These are phyloP conservation scores for Lactarius indigo DNA, from an alignment of 768 basidiomycete genomes.

Conservation along the genomic window DNA sequence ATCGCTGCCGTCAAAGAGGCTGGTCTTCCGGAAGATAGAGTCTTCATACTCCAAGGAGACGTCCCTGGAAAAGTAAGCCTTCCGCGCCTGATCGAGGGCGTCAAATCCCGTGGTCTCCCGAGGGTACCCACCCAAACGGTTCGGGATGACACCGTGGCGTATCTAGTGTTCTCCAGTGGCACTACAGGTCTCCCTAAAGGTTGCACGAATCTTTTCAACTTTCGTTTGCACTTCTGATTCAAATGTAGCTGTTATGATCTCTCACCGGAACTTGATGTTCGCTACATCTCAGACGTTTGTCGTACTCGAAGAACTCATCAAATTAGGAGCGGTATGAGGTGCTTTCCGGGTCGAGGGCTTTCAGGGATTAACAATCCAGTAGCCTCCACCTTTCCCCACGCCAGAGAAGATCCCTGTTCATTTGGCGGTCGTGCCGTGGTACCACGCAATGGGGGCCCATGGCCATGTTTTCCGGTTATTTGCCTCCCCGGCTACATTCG, in stretches of 20 bases:
- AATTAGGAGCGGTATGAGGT: slow-evolving; percentile 40
- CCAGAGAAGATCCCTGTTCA: slow-evolving; percentile 46
- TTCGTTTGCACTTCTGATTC: neutral
- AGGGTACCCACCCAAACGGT: slow-evolving; percentile 44
- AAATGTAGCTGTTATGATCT: slow-evolving; percentile 62
- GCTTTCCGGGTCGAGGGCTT: neutral
- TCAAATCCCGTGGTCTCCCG: slow-evolving; percentile 38
- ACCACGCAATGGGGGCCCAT: slow-evolving; percentile 66
- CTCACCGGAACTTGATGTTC: slow-evolving; percentile 58
- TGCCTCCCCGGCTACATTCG: slow-evolving; percentile 42
- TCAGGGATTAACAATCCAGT: neutral
- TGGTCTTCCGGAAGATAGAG: slow-evolving; percentile 38
- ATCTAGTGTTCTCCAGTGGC: slow-evolving; percentile 74
- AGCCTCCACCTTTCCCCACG: slow-evolving; percentile 40
- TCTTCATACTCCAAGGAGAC: slow-evolving; percentile 49
- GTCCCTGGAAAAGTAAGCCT: slow-evolving; percentile 42
- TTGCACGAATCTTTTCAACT: slow-evolving; percentile 23
- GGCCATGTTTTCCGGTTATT: slow-evolving; percentile 47
- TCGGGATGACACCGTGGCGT: slow-evolving; percentile 54
- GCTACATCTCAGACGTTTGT: slow-evolving; percentile 33
- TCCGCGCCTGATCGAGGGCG: slow-evolving; percentile 41
- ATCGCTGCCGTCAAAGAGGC: slow-evolving; percentile 36
- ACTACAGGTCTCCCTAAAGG: slow-evolving; percentile 78
- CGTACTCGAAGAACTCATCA: slow-evolving; percentile 30
- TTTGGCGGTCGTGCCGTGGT: slow-evolving; percentile 62